Evolutionary conservation across 2,329 filamentous ascomycete species (phyloP), one percentile per base, ranked within the genome.

Genomic region (Coleophoma cylindrospora): DNA sequence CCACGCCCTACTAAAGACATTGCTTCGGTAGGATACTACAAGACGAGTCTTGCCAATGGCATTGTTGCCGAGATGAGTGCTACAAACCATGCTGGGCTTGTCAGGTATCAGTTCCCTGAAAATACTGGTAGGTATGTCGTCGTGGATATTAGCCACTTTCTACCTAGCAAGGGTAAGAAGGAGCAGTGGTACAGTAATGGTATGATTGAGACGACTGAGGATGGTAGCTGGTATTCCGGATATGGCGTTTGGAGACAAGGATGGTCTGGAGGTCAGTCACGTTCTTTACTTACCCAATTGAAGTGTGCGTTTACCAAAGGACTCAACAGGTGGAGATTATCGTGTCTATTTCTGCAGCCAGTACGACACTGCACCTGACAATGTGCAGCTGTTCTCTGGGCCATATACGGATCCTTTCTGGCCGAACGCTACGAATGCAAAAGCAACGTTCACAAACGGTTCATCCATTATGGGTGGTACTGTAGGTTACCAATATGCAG

Each of bases 291-390:
- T 32, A 2, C 21, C 8, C 4, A n/a, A 3, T 8, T 32, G 33
- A 6, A 27, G 7, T 7, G 7, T 2, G 27, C 7, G 27, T 10
- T 27, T 10, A 8, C 27, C 1, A 85, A 84, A 61, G 73, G 84
- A 51, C 79, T 81, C 17, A 53, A 68, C 75, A 34, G 74, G 81
- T 1, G 79, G 75, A 0, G 67, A 80, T 45, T 86, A 79, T 79
- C 77, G 70, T 0, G 77, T 83, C 11, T 79, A 77, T 58, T 81
- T 81, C 65, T 86, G 83, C 58, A 82, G 81, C 13, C 70, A 73
- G 47, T 86, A 86, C 55, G 73, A 80, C 46, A 49, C 62, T 62
- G 53, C 63, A 13, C 50, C 62, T 9, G 62, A 70, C 4, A 66
- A 70, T 3, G 68, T 67, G 2, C 66, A 65, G 21, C 61, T 70